A percentile compares a stretch with the other conserved stretches of the same genome.
Evolutionary conservation across 371 early-diverging fungal genomes (phyloP).

Genomic region (Thermomucor indicae-seudaticae): DNA sequence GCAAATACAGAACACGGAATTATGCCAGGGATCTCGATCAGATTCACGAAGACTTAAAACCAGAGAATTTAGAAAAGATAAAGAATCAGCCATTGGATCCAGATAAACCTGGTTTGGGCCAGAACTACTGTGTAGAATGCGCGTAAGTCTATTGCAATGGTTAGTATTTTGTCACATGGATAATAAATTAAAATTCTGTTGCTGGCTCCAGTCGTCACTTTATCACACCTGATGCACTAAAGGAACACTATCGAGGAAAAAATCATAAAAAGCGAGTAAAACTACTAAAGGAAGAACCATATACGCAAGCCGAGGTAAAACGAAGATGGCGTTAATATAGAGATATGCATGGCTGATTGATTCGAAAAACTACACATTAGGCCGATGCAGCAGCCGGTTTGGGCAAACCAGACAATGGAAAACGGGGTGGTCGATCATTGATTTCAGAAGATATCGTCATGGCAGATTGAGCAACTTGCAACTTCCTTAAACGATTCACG

Average conservation of each 20-base stretch:
- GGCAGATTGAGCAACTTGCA: constrained; percentile 32
- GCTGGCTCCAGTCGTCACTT: constrained; percentile 39
- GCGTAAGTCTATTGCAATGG: too few relatives aligned
- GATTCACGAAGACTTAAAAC: constrained; percentile 82
- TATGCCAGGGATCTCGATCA: constrained; percentile 88
- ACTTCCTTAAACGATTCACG: too few relatives aligned
- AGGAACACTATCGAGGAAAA: constrained; percentile 44
- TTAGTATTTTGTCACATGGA: too few relatives aligned
- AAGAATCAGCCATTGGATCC: constrained; percentile 65
- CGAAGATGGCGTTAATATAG: not conserved
- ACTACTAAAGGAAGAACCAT: constrained; percentile 74
- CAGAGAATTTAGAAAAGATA: constrained; percentile 61
- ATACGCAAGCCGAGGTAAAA: constrained; percentile 84
- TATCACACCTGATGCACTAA: constrained; percentile 29
- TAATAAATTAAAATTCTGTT: not conserved
- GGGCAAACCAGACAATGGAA: constrained; percentile 42
- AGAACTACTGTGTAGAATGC: constrained; percentile 88
- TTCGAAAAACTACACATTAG: constrained; percentile 11
- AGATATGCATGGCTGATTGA: not conserved
- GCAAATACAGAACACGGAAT: constrained; percentile 60
- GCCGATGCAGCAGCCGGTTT: constrained; percentile 48
- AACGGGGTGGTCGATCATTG: constrained; percentile 31
- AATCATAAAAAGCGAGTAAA: constrained; percentile 63
- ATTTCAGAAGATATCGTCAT: constrained; percentile 28
- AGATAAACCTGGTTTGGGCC: constrained; percentile 88